Base-by-base conservation (phyloP, 2,329 filamentous ascomycete genomes). In the Lasiodiplodia citricola region DNA sequence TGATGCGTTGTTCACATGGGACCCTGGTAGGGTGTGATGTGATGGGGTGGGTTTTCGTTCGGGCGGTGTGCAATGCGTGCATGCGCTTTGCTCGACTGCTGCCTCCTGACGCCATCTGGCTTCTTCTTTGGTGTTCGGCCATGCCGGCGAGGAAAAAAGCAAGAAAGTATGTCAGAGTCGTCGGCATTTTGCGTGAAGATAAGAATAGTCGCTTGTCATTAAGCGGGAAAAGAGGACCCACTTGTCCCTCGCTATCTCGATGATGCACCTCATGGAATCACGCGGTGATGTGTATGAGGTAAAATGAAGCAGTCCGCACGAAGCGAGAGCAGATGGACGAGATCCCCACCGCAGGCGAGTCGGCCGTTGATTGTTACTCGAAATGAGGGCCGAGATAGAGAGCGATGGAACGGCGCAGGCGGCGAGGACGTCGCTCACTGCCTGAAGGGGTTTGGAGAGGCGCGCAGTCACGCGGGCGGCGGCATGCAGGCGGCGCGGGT, bases 51-150 rank as follows among this genome's bases (percentile, higher is more conserved):
- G 55, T n/a, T 57, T 28, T 21, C 16, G 8, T 21, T 47, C 44
- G 35, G 55, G 55, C 55, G 55, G 55, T 57, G 55, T 57, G 55
- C 55, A 13, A 37, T 37, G 54, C 54, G 54, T 56, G 54, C 54
- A 21, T 47, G 44, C 44, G 44, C 44, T 47, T 21, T 18, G 11
- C 51, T 54, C 23, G 51, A 7, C n/a, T 41, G 14, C 14, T 13
- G 14, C 52, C 13, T 57, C 18, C 55, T 25, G 55, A 57, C 25
- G 55, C 55, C 23, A 57, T 37, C 16, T 31, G 44, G 44, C 44
- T 10, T 21, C 44, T 47, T 11, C 7, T 21, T 44, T 18, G 31
- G 31, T 35, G 31, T 35, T 18, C 16, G 5, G 16, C 16, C 41
- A 8, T 44, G 16, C 41, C 14, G 16, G 41, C 14, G 23, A 6